phyloP scores from a whole-genome alignment of 768 basidiomycete genomes.

The Stropharia rugosoannulata region DNA sequence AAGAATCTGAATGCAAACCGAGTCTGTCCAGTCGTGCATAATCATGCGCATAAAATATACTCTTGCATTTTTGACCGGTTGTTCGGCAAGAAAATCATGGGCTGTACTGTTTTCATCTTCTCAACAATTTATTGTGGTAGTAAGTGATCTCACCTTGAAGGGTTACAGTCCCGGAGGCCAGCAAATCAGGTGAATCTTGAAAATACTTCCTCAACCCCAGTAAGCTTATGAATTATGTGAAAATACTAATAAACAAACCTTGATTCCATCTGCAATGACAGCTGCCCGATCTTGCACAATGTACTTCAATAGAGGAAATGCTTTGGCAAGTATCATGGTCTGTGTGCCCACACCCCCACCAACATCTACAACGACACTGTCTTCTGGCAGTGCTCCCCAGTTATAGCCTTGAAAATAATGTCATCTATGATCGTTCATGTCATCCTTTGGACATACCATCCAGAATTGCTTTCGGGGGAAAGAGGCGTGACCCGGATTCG shows the following conservation, averaged over 20 bases:
- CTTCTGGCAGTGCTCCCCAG: constrained; percentile 21
- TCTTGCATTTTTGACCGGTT: constrained; percentile 31
- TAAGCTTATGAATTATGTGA: background rate
- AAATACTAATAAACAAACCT: background rate
- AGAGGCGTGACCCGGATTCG: constrained; percentile 14
- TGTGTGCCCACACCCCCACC: constrained; percentile 27
- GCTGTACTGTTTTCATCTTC: constrained; percentile 8
- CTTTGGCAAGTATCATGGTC: constrained; percentile 19
- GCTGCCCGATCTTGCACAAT: constrained; percentile 24
- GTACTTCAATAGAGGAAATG: constrained; percentile 17
- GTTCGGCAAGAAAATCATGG: constrained; percentile 37
- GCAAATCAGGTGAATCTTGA: background rate
- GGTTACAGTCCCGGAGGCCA: background rate
- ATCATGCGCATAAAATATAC: constrained; percentile 36
- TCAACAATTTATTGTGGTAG: too few relatives aligned
- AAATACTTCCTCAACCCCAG: background rate
- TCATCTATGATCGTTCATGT: background rate
- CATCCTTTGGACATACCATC: constrained; percentile 8
- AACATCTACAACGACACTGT: constrained; percentile 27
- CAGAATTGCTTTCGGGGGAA: constrained; percentile 13
- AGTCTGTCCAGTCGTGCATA: constrained; percentile 40
- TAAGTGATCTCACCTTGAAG: background rate
- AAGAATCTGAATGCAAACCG: constrained; percentile 28
- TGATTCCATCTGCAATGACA: background rate
- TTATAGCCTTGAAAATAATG: constrained; percentile 19